These are phyloP conservation scores for Tetragonia tetragonoides DNA, from an alignment of 148 eudicot species.

Conservation along the genomic window DNA sequence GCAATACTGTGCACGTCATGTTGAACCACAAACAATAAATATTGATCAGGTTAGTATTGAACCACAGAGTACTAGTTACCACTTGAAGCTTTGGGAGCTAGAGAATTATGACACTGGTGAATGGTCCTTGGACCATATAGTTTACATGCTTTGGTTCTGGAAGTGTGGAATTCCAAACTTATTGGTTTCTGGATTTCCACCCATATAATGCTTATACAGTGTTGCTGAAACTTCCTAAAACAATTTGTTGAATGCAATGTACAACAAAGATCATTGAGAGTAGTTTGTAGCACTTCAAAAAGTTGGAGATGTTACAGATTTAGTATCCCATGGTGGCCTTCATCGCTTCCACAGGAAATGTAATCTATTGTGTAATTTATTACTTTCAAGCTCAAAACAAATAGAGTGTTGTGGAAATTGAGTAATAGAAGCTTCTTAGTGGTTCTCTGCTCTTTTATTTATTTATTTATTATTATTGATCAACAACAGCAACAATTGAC, in stretches of 20 bases:
- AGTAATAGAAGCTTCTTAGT: no score
- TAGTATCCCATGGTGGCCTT: neutral
- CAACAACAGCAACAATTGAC: no score
- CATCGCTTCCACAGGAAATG: no score
- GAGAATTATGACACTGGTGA: neutral
- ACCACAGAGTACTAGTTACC: neutral
- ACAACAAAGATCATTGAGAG: neutral
- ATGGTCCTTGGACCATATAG: neutral
- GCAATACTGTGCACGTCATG: neutral
- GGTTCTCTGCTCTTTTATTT: no score
- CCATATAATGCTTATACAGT: neutral
- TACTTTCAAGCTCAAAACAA: no score
- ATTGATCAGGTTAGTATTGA: neutral
- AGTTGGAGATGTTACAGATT: neutral
- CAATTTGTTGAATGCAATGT: neutral
- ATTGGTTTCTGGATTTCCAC: neutral
- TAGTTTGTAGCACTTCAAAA: no score
- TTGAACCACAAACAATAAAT: no score
- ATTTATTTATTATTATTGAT: no score
- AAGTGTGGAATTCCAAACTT: no score
- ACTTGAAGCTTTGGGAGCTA: slow-evolving; percentile 1
- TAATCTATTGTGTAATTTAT: no score
- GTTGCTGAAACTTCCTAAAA: neutral
- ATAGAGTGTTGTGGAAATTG: no score
- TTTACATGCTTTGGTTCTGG: neutral